Evolutionary conservation across 2,329 filamentous ascomycete genomes (phyloP), one percentile per base, ranked within the genome.

Genomic region (Aspergillus texensis): DNA sequence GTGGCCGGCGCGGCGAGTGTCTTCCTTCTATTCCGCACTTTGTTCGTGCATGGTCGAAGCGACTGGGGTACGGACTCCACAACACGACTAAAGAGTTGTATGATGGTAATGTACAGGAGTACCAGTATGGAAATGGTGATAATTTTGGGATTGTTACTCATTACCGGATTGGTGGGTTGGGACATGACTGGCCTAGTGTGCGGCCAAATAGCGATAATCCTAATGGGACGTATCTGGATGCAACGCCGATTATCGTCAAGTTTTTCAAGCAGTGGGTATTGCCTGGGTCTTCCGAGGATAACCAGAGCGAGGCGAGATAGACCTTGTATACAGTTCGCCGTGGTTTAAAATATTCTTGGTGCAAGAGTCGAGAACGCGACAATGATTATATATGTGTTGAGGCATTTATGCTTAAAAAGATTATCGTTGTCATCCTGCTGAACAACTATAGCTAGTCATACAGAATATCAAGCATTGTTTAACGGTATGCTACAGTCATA

Each of bases 101-200:
- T 36, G 36, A 32, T 32, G 50, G 50, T 12, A 34, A 67, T 45
- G 61, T 64, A 9, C 60, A 56, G 36, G 19, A 58, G 11, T 67
- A 67, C 19, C 32, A 56, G 41, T 68, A 61, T 48, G 62, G 55
- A 9, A 39, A n/a, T 16, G 58, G 50, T 6, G 65, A 55, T 14
- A 21, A 26, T 4, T 39, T 55, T 11, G 60, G 61, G 3, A 24
- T 62, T 2, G 65, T 71, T n/a, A 65, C 65, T 26, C 62, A 68
- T 43, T 69, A 68, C 54, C 62, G 60, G 28, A 64, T 71, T 32
- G 54, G 57, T 16, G 61, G 57, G 4, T 43, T 58, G 54, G 68
- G 65, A 11, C 70, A 72, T 58, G 61, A 26, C 21, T 72, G 71
- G 71, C 67, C 68, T 10, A 70, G 68, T 34, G 65, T 61, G 34